phyloP scores from a whole-genome alignment of 31 red algal genomes.

The Asparagopsis taxiformis region DNA sequence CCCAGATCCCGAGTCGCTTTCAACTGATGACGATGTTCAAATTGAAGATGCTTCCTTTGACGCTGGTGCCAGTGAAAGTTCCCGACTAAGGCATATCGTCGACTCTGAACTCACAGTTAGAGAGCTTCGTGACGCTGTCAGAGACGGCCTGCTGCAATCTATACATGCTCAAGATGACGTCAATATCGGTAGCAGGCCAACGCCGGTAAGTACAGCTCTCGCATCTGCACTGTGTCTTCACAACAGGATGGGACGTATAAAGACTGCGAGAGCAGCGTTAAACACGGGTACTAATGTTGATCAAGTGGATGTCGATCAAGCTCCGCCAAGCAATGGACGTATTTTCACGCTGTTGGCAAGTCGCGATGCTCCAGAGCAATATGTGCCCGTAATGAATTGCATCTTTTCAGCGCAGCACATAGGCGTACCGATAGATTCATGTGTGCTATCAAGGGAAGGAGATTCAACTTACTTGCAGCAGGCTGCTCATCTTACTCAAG shows the following conservation, averaged over 20 bases:
- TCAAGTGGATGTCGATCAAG: constrained; percentile 15
- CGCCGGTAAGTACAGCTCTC: constrained; percentile 41
- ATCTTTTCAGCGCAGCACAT: constrained; percentile 77
- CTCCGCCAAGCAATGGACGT: constrained; percentile 41
- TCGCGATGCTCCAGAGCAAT: constrained; percentile 59
- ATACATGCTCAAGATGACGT: constrained; percentile 17
- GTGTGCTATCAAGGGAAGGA: constrained; percentile 21
- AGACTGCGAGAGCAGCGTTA: constrained; percentile 35
- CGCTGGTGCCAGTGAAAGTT: constrained; percentile 18
- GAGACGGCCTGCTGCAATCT: constrained; percentile 26
- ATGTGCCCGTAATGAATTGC: constrained; percentile 82
- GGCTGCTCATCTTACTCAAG: constrained; percentile 74
- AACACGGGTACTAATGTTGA: constrained; percentile 25
- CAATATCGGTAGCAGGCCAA: neutral
- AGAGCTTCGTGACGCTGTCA: constrained; percentile 55
- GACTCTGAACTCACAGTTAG: constrained; percentile 15
- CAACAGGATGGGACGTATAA: constrained; percentile 52
- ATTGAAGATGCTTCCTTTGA: constrained; percentile 40
- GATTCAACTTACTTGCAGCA: constrained; percentile 88
- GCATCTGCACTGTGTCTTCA: constrained; percentile 64
- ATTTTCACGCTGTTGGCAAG: constrained; percentile 41
- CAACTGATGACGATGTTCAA: constrained; percentile 28
- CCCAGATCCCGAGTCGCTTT: constrained; percentile 29
- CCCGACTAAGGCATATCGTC: constrained; percentile 2
- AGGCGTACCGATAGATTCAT: constrained; percentile 68